A percentile compares a stretch with the other conserved stretches of the same genome.
phyloP scores from a whole-genome alignment of 2,329 filamentous ascomycete species.

The Calonectria pseudoreteaudii region DNA sequence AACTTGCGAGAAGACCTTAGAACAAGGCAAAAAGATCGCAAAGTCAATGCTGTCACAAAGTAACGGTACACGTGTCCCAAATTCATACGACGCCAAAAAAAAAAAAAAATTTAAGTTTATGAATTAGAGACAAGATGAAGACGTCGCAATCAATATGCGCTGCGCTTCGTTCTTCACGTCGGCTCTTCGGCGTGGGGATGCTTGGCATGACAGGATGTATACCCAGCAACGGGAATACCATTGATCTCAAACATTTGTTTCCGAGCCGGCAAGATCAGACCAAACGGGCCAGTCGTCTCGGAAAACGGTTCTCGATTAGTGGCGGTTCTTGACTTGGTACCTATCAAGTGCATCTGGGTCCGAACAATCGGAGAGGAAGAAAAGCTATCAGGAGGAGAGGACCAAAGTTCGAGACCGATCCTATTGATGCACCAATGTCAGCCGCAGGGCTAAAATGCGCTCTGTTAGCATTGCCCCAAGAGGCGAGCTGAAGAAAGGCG shows the following conservation, averaged over 20 bases:
- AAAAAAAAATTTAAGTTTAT: background rate
- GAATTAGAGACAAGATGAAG: background rate
- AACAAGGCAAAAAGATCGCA: background rate
- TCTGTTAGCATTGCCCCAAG: background rate
- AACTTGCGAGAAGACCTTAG: background rate
- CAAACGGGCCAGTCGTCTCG: background rate
- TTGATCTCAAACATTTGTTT: background rate
- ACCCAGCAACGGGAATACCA: background rate
- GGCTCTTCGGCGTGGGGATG: background rate
- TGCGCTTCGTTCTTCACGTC: background rate
- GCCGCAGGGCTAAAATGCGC: background rate
- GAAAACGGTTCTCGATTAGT: background rate
- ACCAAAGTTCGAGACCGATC: background rate
- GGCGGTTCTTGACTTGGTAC: background rate
- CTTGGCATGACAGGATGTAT: background rate
- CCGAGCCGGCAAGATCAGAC: background rate
- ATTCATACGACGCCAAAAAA: background rate
- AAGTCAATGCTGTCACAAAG: background rate
- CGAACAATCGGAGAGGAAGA: background rate
- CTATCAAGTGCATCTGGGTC: background rate
- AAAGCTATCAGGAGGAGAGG: background rate
- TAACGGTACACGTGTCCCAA: background rate
- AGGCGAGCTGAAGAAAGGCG: background rate
- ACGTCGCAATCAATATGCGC: background rate
- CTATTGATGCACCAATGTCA: no score